Conservation (phyloP, 108 stramenopile species). For the Halocafeteria seosinensis region DNA sequence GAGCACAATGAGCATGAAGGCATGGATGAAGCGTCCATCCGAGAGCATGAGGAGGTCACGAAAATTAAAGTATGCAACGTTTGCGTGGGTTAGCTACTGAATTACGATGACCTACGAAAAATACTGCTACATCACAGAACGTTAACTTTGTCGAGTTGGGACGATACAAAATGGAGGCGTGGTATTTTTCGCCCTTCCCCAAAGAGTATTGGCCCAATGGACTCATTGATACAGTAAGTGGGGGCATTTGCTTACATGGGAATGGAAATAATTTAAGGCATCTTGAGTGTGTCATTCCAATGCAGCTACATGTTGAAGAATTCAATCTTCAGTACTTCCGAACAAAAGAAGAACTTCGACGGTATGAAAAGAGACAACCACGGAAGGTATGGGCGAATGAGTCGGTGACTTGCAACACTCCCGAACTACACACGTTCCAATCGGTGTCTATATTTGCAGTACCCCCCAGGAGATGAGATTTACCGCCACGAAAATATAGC, state of each 20-base stretch:
- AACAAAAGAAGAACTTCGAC: slow-evolving; percentile 71
- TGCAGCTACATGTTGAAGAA: slow-evolving; percentile 92
- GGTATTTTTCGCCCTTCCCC: slow-evolving; percentile 94
- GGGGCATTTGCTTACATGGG: no score
- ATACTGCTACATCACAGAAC: no score
- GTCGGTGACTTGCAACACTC: no score
- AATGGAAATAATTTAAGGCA: no score
- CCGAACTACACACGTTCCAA: background rate
- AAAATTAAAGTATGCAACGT: no score
- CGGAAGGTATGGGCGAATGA: no score
- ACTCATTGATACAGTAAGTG: no score
- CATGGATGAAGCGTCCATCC: slow-evolving; percentile 10
- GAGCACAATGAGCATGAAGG: slow-evolving; percentile 8
- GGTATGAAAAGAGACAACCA: no score
- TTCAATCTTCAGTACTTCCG: slow-evolving; percentile 75
- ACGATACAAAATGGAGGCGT: slow-evolving; percentile 49
- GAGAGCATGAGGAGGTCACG: slow-evolving; percentile 93
- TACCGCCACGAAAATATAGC: slow-evolving; percentile 55
- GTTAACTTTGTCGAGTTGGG: slow-evolving; percentile 73
- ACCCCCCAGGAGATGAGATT: slow-evolving; percentile 92
- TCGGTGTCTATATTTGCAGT: no score
- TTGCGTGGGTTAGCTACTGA: no score
- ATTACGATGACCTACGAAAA: no score
- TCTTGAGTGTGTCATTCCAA: no score
- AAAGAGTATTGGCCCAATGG: slow-evolving; percentile 71